Conservation (phyloP, 2,329 filamentous ascomycete species). For the Trichoderma hamatum region DNA sequence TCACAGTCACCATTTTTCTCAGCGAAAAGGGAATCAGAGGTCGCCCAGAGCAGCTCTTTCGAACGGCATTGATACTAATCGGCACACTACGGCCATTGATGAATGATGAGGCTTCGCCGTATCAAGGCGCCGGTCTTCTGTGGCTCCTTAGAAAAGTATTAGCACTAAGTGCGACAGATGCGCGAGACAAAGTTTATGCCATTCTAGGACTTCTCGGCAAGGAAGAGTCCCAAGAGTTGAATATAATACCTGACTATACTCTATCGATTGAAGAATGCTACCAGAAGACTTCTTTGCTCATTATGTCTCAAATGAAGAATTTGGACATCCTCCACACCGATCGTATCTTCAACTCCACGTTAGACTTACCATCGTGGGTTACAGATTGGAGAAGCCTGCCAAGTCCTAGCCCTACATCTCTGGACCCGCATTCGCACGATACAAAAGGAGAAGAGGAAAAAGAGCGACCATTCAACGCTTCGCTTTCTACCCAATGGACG, state of each 20-base stretch:
- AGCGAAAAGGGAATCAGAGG: not conserved
- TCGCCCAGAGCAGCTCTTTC: not conserved
- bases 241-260: constrained; percentile 12
- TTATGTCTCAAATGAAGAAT: constrained; percentile 16
- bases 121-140: constrained; percentile 1
- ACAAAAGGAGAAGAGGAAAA: not conserved
- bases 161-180: constrained; percentile 5
- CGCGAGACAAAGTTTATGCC: constrained; percentile 21
- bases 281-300: not conserved
- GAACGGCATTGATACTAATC: constrained; percentile 9
- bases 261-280: constrained; percentile 21
- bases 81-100: not conserved
- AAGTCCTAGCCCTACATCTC: not conserved
- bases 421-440: not conserved
- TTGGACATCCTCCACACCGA: constrained; percentile 18
- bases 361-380: constrained; percentile 5
- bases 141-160: constrained; percentile 15
- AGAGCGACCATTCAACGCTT: constrained; percentile 10
- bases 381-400: not conserved
- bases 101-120: not conserved
- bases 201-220: constrained; percentile 12
- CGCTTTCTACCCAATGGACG: not conserved
- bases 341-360: not conserved
- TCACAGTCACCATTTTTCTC: constrained; percentile 4
- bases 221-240: not conserved